Evolutionary conservation across 2,329 filamentous ascomycete species (phyloP).

Genomic region (Ceratocystis variospora): DNA sequence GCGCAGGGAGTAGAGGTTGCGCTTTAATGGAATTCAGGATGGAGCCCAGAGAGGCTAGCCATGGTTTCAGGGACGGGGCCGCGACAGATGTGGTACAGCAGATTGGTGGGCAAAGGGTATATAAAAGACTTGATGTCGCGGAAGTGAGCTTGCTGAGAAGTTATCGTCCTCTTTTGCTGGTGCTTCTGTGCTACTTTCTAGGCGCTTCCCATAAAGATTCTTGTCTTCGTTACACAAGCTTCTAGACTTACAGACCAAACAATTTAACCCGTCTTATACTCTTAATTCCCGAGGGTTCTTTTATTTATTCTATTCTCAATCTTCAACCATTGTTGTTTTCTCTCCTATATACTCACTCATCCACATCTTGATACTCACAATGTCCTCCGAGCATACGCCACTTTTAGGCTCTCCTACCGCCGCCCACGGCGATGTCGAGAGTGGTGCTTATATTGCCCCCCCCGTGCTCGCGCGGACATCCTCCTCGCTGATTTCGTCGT

Average conservation of each 20-base stretch:
- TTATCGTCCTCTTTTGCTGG: too few relatives aligned
- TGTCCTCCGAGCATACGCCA: slow-evolving; percentile 11
- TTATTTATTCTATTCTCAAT: background rate
- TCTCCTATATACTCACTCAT: background rate
- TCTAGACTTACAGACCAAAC: background rate
- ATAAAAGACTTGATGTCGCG: background rate
- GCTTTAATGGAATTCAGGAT: background rate
- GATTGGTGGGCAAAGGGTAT: background rate
- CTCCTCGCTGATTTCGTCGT: slow-evolving; percentile 20
- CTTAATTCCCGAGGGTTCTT: background rate
- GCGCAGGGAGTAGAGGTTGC: background rate
- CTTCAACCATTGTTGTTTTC: background rate
- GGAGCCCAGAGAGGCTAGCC: background rate
- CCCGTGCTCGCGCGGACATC: slow-evolving; percentile 8
- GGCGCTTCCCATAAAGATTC: too few relatives aligned
- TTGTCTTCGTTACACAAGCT: background rate
- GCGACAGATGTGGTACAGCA: background rate
- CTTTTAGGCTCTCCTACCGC: background rate
- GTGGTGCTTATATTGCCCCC: background rate
- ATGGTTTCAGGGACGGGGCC: background rate
- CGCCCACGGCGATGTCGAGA: slow-evolving; percentile 8
- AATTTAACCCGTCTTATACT: too few relatives aligned
- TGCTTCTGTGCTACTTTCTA: too few relatives aligned
- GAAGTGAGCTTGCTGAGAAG: too few relatives aligned
- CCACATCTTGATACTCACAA: background rate